These are phyloP conservation scores for Cryphonectria carpinicola DNA, from an alignment of 2,329 filamentous ascomycete species.

Conservation along the genomic window DNA sequence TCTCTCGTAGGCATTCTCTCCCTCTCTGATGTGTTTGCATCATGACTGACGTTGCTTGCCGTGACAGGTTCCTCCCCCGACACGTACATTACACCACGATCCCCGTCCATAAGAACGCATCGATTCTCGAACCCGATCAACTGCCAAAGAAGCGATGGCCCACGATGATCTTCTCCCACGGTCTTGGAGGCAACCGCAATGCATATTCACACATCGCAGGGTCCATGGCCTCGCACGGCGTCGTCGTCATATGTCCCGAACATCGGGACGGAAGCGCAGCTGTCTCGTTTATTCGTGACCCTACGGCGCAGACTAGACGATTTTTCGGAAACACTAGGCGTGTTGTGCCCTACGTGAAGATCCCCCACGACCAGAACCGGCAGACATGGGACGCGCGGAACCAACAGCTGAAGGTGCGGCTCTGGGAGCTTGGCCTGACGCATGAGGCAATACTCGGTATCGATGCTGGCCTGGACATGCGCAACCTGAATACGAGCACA, in stretches of 20 bases:
- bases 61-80: constrained; percentile 65
- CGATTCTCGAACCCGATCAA: constrained; percentile 54
- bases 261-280: constrained; percentile 82
- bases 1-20: constrained; percentile 57
- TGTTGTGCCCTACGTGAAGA: constrained; percentile 52
- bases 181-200: constrained; percentile 79
- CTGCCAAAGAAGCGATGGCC: constrained; percentile 67
- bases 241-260: constrained; percentile 80
- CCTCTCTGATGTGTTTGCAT: background rate
- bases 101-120: constrained; percentile 73
- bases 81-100: constrained; percentile 75
- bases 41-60: constrained; percentile 17
- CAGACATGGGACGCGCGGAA: constrained; percentile 71
- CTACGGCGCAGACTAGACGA: constrained; percentile 50
- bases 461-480: constrained; percentile 56
- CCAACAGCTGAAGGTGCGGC: constrained; percentile 71
- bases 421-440: constrained; percentile 77
- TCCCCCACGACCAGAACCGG: constrained; percentile 65
- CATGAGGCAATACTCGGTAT: constrained; percentile 71
- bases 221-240: constrained; percentile 77
- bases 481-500: constrained; percentile 57
- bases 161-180: constrained; percentile 84
- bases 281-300: constrained; percentile 70
- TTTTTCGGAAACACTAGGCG: constrained; percentile 40
- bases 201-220: constrained; percentile 84